Conservation (phyloP, 2,329 filamentous ascomycete species). For the Dothiorella sarmentorum region DNA sequence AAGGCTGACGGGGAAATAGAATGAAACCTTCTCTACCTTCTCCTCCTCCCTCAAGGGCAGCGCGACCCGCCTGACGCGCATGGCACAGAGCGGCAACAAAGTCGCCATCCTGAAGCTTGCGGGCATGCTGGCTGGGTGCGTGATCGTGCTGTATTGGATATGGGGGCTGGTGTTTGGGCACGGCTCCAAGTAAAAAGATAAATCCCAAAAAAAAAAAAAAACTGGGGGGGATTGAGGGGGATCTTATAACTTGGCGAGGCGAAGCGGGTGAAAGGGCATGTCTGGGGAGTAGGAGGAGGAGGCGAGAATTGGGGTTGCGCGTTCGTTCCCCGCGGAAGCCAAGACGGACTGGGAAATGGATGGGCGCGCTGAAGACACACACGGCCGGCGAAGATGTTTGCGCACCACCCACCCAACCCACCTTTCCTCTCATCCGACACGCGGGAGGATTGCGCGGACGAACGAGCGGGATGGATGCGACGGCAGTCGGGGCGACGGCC, state of each 20-base stretch:
- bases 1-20: constrained; percentile 45
- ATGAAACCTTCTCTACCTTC: constrained; percentile 89
- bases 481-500: no score
- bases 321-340: no score
- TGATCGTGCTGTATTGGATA: constrained; percentile 74
- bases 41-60: constrained; percentile 78
- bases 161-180: constrained; percentile 29
- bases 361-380: no score
- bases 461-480: no score
- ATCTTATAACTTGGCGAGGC: background rate
- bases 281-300: no score
- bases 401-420: no score
- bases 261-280: background rate
- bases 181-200: constrained; percentile 1
- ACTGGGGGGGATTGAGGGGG: background rate
- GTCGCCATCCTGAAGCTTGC: constrained; percentile 87
- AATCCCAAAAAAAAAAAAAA: no score
- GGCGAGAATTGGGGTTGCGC: no score
- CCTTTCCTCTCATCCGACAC: background rate
- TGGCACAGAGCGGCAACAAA: constrained; percentile 88
- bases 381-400: no score
- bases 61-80: constrained; percentile 75
- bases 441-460: no score
- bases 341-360: no score
- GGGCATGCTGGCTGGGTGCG: constrained; percentile 70